Base-by-base conservation (phyloP, 441 rosid species). In the Pelargonium citronellum region DNA sequence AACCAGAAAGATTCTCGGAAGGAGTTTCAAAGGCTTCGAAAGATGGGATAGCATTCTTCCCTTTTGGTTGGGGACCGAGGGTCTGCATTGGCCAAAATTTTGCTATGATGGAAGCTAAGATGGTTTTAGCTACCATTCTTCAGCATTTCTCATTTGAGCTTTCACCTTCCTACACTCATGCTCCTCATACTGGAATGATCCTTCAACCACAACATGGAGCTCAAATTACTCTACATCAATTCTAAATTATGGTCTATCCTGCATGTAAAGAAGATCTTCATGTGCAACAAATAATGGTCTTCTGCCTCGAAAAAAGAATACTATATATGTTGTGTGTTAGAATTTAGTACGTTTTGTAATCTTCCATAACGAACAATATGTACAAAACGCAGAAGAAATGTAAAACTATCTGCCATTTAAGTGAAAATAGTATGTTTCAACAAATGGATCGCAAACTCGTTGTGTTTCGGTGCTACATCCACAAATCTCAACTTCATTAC, bases 121-220 rank as follows among this genome's bases (percentile, higher is more conserved):
- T 77, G 55, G 84, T 78, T 66, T 69, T 83, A 68, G 83, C 81
- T 51, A 77, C 78, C 78, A 79, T 82, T 69, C 80, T 87, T 13
- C 84, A 76, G 64, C 71, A 79, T 66, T 83, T 82, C 69, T 78
- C 80, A 1, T 79, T 87, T 44, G 71, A 79, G 80, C 83, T 83
- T 49, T 80, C 85, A 13, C 80, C 88, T 47, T 77, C 86, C 13
- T 83, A 80, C 75, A 37, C 80, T 11, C 91, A 83, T 68, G 80
- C 91, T 68, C 86, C 91, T 0, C 4, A 70, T n/a, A 78, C 80
- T n/a, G 76, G 73, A 9, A 74, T 76, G 74, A 75, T 73, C 39
- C 86, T 87, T 64, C 83, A 85, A 72, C 89, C 87, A 69, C 83
- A 80, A 64, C 79, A 82, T 51, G 85, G 88, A 12, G 87, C 86